Evolutionary conservation across 140 eudicot species (phyloP), one percentile per base, ranked within the genome.

Genomic region (Ambrosia hybrid): DNA sequence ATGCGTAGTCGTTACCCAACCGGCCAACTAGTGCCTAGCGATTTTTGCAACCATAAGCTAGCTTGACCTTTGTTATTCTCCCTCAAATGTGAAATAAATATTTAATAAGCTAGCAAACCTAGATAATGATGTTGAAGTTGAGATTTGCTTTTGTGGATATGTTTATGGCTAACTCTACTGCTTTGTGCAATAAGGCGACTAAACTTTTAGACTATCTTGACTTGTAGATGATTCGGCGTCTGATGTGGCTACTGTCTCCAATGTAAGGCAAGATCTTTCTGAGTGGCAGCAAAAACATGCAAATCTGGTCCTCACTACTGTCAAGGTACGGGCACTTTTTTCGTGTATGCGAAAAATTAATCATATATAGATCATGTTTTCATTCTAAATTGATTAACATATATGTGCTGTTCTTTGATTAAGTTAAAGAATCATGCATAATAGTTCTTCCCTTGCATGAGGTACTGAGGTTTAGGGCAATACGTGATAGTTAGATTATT

Each of bases 261-360:
- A 84, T 73, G 85, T 84, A 49, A 70, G 83, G 75, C 88, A 80
- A 80, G 88, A 84, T 73, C 88, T 84, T 72, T 80, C 88, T 11
- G 85, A 84, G 65, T 84, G 88, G 88, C 88, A 84, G 79, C 88
- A 84, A 76, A 80, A 80, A 51, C 88, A 84, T 77, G 88, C 88
- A 69, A 80, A 79, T 59, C 80, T 84, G 52, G 88, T 84, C 59
- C 85, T 84, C 45, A 70, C 76, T 38, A 60, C 85, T 8, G 79
- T 84, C 30, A 80, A 84, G 88, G 88, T 84, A 84, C 64, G 2
- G 55, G 16, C 65, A 34, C 55, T 15, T 33, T 71, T 68, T 65
- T 64, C 39, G 2, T 63, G 30, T 48, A 63, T 46, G n/a, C 60
- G 14, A 21, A 53, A 43, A 46, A 13, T 4, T 3, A 65, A 43